These are phyloP conservation scores for Aspergillus indologenus DNA, from an alignment of 495 filamentous ascomycete species.

Conservation along the genomic window DNA sequence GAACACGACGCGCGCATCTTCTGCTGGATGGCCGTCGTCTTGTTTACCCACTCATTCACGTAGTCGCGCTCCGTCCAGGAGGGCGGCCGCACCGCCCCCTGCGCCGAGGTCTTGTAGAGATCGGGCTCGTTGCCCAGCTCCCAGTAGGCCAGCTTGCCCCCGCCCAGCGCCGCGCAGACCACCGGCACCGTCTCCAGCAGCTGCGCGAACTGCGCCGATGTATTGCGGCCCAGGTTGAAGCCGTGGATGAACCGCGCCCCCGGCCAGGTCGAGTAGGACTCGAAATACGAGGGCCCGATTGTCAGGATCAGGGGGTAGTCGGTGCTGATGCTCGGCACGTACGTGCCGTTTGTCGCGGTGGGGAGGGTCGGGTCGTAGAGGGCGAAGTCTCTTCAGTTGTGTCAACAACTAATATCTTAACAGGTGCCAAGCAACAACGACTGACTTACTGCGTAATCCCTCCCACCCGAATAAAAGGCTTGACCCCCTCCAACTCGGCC, in stretches of 20 bases:
- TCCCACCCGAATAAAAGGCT: conserved; percentile 28
- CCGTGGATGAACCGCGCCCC: conserved; percentile 58
- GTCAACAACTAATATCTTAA: background rate
- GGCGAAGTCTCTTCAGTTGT: conserved; percentile 49
- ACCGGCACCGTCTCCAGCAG: conserved; percentile 53
- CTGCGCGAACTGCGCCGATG: conserved; percentile 47
- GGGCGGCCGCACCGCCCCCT: conserved; percentile 50
- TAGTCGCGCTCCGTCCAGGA: conserved; percentile 57
- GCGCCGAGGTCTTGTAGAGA: conserved; percentile 53
- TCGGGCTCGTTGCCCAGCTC: conserved; percentile 70
- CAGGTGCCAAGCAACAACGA: too few species aligned
- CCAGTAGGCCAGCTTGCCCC: conserved; percentile 53
- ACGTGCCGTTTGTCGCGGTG: conserved; percentile 52
- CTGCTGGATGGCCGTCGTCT: conserved; percentile 46
- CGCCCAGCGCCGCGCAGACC: conserved; percentile 56
- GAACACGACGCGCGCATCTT: conserved; percentile 52
- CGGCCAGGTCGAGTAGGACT: conserved; percentile 60
- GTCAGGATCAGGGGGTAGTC: conserved; percentile 62
- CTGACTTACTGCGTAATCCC: conserved; percentile 29
- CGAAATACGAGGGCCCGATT: conserved; percentile 63
- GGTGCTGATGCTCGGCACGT: conserved; percentile 43
- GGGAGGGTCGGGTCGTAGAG: conserved; percentile 56
- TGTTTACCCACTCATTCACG: conserved; percentile 60
- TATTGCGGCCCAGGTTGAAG: conserved; percentile 61
- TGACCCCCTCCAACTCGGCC: conserved; percentile 24